Conservation (phyloP, 192 early-diverging fungal species). For the Cetraspora pellucida region DNA sequence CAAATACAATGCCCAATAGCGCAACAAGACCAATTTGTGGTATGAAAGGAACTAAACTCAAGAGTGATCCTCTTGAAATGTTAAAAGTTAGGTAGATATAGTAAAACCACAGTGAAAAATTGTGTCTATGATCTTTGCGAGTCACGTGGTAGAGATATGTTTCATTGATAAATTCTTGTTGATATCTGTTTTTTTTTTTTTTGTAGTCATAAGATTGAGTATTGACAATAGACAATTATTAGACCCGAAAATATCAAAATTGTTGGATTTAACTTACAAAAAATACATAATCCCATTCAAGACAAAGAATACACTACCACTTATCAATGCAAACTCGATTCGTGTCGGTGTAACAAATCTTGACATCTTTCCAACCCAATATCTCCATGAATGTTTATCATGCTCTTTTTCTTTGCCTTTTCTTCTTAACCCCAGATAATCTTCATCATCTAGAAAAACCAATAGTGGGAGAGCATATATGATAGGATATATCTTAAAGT, state of each 20-base stretch:
- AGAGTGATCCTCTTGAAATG: constrained; percentile 47
- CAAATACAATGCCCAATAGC: constrained; percentile 69
- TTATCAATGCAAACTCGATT: constrained; percentile 62
- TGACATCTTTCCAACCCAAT: constrained; percentile 17
- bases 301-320: constrained; percentile 63
- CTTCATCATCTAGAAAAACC: constrained; percentile 60
- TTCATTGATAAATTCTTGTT: constrained; percentile 83
- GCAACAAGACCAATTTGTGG: constrained; percentile 77
- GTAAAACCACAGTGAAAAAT: constrained; percentile 97
- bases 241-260: not conserved
- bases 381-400: not conserved
- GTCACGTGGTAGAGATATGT: constrained; percentile 94
- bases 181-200: constrained; percentile 59
- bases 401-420: constrained; percentile 34
- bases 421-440: constrained; percentile 35
- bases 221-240: no score
- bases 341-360: constrained; percentile 59
- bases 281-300: constrained; percentile 72
- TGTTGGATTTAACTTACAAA: constrained; percentile 53
- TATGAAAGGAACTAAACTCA: constrained; percentile 77
- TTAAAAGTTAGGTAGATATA: constrained; percentile 84
- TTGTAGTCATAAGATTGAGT: not conserved
- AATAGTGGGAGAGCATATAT: constrained; percentile 90
- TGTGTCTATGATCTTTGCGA: constrained; percentile 97
- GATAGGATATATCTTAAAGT: constrained; percentile 97